phyloP scores from a whole-genome alignment of 2,329 filamentous ascomycete species.

The Zasmidium citrigriseum region DNA sequence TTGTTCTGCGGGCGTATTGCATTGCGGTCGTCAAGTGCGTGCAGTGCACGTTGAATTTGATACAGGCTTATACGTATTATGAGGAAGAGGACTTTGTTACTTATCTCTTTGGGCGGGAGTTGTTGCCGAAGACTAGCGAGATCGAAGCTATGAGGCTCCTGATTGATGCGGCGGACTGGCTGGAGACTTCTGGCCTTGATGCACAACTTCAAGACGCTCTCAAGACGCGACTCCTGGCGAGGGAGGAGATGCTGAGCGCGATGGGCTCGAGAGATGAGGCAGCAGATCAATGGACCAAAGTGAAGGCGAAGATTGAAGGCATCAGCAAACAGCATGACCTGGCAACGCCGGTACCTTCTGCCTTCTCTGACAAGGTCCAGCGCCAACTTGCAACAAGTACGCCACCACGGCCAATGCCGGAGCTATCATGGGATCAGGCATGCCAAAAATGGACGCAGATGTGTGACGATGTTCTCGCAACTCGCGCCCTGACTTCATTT shows the following conservation, averaged over 20 bases:
- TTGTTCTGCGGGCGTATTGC: conserved; percentile 81
- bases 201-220: conserved; percentile 26
- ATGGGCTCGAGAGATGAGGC: conserved; percentile 18
- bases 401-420: conserved; percentile 85
- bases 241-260: conserved; percentile 61
- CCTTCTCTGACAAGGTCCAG: conserved; percentile 89
- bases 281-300: background rate
- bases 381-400: conserved; percentile 90
- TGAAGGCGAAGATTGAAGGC: conserved; percentile 39
- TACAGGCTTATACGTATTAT: conserved; percentile 84
- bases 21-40: conserved; percentile 81
- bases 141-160: conserved; percentile 54
- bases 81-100: conserved; percentile 99
- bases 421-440: conserved; percentile 72
- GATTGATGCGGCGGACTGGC: conserved; percentile 36
- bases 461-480: conserved; percentile 69
- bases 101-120: conserved; percentile 79
- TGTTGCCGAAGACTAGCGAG: conserved; percentile 66
- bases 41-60: conserved; percentile 72
- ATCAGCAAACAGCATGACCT: conserved; percentile 55
- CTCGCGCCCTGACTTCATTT: conserved; percentile 26
- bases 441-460: conserved; percentile 69
- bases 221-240: conserved; percentile 61
- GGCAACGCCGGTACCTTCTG: conserved; percentile 67
- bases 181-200: background rate